Conservation (phyloP, 768 basidiomycete genomes). For the Boletus eberwhitei region DNA sequence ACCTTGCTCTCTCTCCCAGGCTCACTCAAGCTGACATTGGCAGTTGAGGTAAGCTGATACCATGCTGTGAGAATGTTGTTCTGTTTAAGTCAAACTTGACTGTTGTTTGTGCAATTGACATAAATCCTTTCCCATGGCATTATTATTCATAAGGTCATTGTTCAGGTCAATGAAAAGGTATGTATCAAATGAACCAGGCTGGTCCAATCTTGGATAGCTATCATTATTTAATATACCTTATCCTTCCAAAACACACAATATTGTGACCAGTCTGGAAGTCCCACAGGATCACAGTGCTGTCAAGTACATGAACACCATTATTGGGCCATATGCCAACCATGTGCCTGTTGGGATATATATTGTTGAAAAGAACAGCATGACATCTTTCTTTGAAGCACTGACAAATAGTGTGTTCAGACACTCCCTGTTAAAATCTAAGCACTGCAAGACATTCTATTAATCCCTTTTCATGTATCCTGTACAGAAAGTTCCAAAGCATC, state of each 20-base stretch:
- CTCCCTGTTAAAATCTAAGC: not conserved
- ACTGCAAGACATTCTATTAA: slow-evolving; percentile 3
- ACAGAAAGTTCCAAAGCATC: slow-evolving; percentile 54
- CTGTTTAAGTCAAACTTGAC: not conserved
- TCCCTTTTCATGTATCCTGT: not conserved
- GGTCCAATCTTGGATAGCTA: not conserved
- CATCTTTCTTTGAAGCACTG: slow-evolving; percentile 43
- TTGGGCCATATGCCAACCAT: slow-evolving; percentile 72
- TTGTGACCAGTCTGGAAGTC: slow-evolving; percentile 69
- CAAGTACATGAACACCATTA: slow-evolving; percentile 70
- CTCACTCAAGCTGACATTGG: slow-evolving; percentile 52
- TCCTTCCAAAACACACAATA: slow-evolving; percentile 61
- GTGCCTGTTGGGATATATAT: slow-evolving; percentile 55
- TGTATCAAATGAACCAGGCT: not conserved
- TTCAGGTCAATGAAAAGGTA: slow-evolving; percentile 63
- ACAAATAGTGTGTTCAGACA: slow-evolving; percentile 31
- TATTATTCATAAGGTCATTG: slow-evolving; percentile 64
- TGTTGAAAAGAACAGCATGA: slow-evolving; percentile 53
- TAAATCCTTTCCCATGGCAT: slow-evolving; percentile 66
- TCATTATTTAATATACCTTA: not conserved
- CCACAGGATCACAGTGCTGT: slow-evolving; percentile 54
- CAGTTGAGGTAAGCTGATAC: slow-evolving; percentile 49
- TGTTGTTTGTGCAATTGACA: not conserved
- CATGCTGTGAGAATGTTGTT: slow-evolving; percentile 2
- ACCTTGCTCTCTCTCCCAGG: slow-evolving; percentile 49